phyloP scores from a whole-genome alignment of 371 early-diverging fungal genomes.

The Mucor lusitanicus region DNA sequence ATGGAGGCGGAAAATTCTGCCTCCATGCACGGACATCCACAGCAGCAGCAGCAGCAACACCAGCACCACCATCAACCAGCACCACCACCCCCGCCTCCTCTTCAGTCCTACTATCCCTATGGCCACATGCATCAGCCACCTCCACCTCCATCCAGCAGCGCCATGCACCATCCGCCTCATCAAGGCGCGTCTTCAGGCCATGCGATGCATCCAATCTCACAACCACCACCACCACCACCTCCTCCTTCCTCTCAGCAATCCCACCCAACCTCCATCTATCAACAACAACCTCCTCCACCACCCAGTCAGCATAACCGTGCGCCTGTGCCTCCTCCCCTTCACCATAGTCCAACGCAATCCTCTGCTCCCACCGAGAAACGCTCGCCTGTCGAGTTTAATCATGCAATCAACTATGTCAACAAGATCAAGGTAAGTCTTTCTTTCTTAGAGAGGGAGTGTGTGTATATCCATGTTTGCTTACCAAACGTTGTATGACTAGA shows the following conservation, averaged over 20 bases:
- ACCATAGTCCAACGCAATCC: conserved; percentile 10
- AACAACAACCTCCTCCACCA: conserved; percentile 10
- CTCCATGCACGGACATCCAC: conserved; percentile 1
- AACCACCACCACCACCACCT: too few relatives aligned
- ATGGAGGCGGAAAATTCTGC: conserved; percentile 4
- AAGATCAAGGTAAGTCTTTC: conserved; percentile 81
- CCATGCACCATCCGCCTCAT: background rate
- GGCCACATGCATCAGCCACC: conserved; percentile 10
- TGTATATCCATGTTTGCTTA: too few relatives aligned
- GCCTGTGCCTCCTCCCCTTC: background rate
- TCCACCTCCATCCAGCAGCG: conserved; percentile 8
- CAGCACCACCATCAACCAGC: conserved; percentile 9
- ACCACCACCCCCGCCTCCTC: conserved; percentile 26
- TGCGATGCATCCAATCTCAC: conserved; percentile 12
- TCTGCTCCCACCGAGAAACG: conserved; percentile 9
- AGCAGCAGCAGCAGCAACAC: conserved; percentile 1
- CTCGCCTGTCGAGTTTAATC: conserved; percentile 86
- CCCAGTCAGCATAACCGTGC: conserved; percentile 9
- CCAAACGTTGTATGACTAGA: conserved; percentile 80
- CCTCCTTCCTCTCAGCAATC: conserved; percentile 8
- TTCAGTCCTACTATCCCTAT: conserved; percentile 23
- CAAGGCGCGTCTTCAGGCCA: background rate
- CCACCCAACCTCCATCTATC: conserved; percentile 6
- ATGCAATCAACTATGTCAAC: conserved; percentile 97
- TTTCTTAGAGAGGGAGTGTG: conserved; percentile 62